Base-by-base conservation (phyloP, 768 basidiomycete genomes). In the Boletus subcaerulescens region DNA sequence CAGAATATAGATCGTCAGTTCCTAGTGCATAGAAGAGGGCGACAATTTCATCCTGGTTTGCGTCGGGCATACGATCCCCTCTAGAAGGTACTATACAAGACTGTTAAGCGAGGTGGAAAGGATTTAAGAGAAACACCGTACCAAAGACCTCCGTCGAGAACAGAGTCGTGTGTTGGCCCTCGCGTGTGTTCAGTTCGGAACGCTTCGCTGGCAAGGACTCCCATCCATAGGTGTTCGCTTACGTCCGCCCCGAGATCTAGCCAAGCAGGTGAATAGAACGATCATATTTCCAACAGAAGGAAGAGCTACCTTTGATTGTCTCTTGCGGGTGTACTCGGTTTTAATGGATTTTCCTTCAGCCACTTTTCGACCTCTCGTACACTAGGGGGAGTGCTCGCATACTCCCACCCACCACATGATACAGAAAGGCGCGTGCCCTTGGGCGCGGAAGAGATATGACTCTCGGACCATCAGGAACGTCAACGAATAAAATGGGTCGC, bases 101-200 rank as follows among this genome's bases (percentile, higher is more conserved):
- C 4, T 40, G 42, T 33, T n/a, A 49, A 14, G 51, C 55, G 22
- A 40, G 15, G 13, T 36, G 36, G 20, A 48, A 24, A 22, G 6
- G 18, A n/a, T 18, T n/a, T 4, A 29, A 17, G 31, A n/a, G 11
- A n/a, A 38, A 43, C 8, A 4, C 65, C 84, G 53, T 52, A 91
- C 95, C 89, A 61, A 95, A 92, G 2, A 94, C 72, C 68, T 99
- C 97, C 41, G 98, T 66, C 2, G 89, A 85, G 38, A 98, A 69
- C 9, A 92, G 73, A 0, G 87, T 82, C 89, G 98, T 91, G 59
- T 79, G 77, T 58, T 87, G 84, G 52, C 77, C 81, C 65, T 83
- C 84, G 24, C 92, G 80, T 38, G 72, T 73, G 29, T 67, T 70
- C 2, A 65, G 65, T 29, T 76, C 63, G 2, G 74, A 69, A 44